Base-by-base conservation (phyloP, 805 yeast genomes). In the Cyberlindnera euphorbiae region DNA sequence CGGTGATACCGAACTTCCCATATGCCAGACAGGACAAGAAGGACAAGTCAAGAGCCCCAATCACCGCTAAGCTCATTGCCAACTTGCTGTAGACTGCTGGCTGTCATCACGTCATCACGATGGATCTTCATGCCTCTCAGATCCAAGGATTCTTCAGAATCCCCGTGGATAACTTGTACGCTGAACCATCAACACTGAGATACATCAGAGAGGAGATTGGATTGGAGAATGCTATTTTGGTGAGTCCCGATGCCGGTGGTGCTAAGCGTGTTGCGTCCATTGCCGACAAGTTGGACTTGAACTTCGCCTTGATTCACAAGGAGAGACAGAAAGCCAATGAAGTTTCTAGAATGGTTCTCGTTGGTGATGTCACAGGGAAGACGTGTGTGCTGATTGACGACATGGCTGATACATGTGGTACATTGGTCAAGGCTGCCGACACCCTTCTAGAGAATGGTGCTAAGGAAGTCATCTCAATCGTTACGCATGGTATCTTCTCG, bases 391-490 rank as follows among this genome's bases (percentile, higher is more conserved):
- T 90, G 44, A 85, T 90, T 23, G 98, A 90, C 60, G 98, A 90
- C 59, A 93, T 90, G 94, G 97, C 97, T 26, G 98, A 90, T 57
- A 90, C 98, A 5, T 90, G 97, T 64, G 97, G 98, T 27, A 90
- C 98, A 3, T 67, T 90, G 47, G 93, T 86, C 45, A 90, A 90
- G 62, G 97, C 97, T 1, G 90, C 96, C 9, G 95, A 90, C 44
- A 78, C 89, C 6, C 66, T 90, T 42, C 64, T 88, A 46, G 79
- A 75, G 16, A 79, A 86, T 47, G 85, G 88, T 21, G 97, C 98
- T 4, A 69, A 75, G 41, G 73, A 77, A 44, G 97, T 93, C 17
- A 75, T 90, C 45, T 96, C 97, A 10, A 82, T 93, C 33, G 96
- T 90, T 9, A 90, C 97, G 1, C 98, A 90, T 57, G 98, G 97